Evolutionary conservation across 192 early-diverging fungal species (phyloP).

Genomic region (Rhizophagus prolifer): DNA sequence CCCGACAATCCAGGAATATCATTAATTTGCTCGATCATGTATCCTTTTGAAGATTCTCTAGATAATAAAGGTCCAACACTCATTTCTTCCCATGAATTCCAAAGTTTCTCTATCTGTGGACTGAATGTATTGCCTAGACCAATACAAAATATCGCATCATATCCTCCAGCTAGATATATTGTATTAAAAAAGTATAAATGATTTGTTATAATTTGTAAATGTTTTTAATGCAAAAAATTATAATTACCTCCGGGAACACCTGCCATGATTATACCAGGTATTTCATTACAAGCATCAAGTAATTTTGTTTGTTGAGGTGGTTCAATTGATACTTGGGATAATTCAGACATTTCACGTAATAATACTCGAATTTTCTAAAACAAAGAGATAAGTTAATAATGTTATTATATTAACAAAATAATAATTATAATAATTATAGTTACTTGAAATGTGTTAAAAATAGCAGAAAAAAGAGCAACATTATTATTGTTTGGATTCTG

Average conservation of each 20-base stretch:
- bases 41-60: conserved; percentile 61
- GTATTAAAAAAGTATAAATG: background rate
- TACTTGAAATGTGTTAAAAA: background rate
- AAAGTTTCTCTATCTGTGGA: conserved; percentile 55
- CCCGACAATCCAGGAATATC: conserved; percentile 25
- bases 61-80: conserved; percentile 82
- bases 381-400: conserved; percentile 34
- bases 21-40: conserved; percentile 37
- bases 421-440: background rate
- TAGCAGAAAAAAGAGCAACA: background rate
- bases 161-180: conserved; percentile 78
- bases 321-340: conserved; percentile 85
- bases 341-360: conserved; percentile 70
- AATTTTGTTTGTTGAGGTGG: conserved; percentile 84
- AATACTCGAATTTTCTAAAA: conserved; percentile 58
- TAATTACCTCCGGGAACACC: conserved; percentile 88
- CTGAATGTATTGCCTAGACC: conserved; percentile 54
- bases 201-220: background rate
- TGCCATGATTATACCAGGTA: conserved; percentile 86
- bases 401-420: background rate
- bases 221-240: background rate
- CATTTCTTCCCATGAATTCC: conserved; percentile 72
- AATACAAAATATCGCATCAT: conserved; percentile 95
- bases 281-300: conserved; percentile 75
- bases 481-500: background rate